phyloP scores from a whole-genome alignment of 2,329 filamentous ascomycete genomes.

The Pseudocercospora fijiensis region DNA sequence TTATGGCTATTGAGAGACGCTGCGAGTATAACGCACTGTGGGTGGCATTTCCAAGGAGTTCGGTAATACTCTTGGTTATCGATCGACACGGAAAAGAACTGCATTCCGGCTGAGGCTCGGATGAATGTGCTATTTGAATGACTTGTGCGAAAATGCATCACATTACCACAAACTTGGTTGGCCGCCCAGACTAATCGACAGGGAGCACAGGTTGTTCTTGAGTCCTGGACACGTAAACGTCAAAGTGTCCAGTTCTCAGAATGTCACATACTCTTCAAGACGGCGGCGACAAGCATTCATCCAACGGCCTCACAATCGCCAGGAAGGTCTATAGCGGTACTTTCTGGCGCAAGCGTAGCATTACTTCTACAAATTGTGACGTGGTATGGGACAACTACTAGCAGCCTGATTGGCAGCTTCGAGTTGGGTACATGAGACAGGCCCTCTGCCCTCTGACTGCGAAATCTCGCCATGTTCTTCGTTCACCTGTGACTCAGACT shows the following conservation, averaged over 20 bases:
- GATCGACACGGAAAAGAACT: background rate
- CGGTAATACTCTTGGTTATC: background rate
- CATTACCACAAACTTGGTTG: background rate
- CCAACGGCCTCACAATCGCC: too few relatives aligned
- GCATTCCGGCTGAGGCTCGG: background rate
- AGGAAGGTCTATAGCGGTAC: too few relatives aligned
- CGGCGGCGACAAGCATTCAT: too few relatives aligned
- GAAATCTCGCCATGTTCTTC: background rate
- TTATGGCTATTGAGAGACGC: background rate
- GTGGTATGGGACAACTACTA: background rate
- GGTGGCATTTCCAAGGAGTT: constrained; percentile 1
- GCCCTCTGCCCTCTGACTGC: background rate
- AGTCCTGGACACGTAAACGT: too few relatives aligned
- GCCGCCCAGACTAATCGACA: background rate
- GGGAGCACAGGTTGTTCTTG: too few relatives aligned
- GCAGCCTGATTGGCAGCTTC: background rate
- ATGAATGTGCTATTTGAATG: constrained; percentile 5
- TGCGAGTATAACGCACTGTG: background rate
- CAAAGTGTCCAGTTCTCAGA: too few relatives aligned
- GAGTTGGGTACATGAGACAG: background rate
- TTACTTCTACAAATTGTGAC: background rate
- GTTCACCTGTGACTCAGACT: too few relatives aligned
- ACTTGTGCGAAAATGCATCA: background rate
- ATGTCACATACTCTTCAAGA: too few relatives aligned
- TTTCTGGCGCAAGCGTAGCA: too few relatives aligned